Conservation (phyloP, 768 basidiomycete species). For the Macrolepiota albuminosa region DNA sequence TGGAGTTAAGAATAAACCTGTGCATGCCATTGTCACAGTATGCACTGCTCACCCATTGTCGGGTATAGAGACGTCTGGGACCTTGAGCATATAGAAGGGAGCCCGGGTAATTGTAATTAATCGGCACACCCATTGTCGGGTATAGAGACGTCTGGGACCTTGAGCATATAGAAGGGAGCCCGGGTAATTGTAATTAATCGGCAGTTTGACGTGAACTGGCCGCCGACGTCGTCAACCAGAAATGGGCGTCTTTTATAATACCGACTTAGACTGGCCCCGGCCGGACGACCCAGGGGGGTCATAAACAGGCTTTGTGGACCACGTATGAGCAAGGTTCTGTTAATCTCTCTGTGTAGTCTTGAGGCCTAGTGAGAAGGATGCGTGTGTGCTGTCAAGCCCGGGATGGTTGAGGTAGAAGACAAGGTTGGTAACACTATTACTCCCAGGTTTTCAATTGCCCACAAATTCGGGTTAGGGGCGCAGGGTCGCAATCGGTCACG, state of each 20-base stretch:
- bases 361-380: neutral
- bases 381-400: neutral
- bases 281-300: conserved; percentile 3
- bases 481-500: neutral
- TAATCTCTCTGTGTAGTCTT: neutral
- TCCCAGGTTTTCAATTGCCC: neutral
- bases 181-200: too few species aligned
- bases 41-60: conserved; percentile 9
- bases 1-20: neutral
- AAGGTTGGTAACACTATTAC: neutral
- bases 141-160: neutral
- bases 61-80: neutral
- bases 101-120: too few species aligned
- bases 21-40: neutral
- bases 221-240: neutral
- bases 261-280: neutral
- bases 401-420: neutral
- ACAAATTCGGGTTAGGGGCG: conserved; percentile 11
- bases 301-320: neutral
- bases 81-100: neutral
- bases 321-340: neutral
- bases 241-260: neutral
- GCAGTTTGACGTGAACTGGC: neutral
- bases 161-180: neutral
- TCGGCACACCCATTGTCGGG: conserved; percentile 12